Evolutionary conservation across 805 yeast species (phyloP), one percentile per base, ranked within the genome.

Genomic region (Hanseniaspora thailandica): DNA sequence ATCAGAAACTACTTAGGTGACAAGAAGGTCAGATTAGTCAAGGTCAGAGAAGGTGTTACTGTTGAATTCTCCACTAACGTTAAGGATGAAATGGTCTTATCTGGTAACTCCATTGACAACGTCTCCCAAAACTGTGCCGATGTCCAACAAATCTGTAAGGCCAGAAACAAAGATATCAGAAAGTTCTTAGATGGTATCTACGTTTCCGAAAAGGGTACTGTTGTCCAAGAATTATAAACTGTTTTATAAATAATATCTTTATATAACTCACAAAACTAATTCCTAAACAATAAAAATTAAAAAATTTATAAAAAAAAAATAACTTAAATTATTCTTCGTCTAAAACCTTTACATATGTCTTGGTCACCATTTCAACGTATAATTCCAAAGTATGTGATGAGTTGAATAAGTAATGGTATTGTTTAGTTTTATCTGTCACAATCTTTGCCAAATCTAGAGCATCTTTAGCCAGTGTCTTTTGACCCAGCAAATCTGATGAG

Each of bases 161-260:
- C 88, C 71, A 86, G 96, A 81, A 90, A 90, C 93, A 93, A 93
- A 90, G 98, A 90, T 93, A 90, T 93, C 89, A 86, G 98, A 79
- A 90, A 90, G 82, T 90, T 90, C 83, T 85, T 93, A 81, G 98
- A 94, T 76, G 99, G 99, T 88, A 89, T 90, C 78, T 90, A 90
- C 76, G 98, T 90, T 68, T 89, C 97, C 64, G 94, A 85, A 78
- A 85, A 84, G 77, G 95, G 96, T 69, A 77, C 77, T 72, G 78
- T 90, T 71, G 84, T 75, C 61, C 86, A 82, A 71, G 89, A 82
- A 45, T 65, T 63, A 26, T 71, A 69, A 65, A 47, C 35, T 19
- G 26, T 31, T 50, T 33, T 22, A 28, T 45, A 19, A 34, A 28
- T 30, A 28, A 31, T 30, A 20, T 17, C 8, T 31, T 10, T 23